Conservation (phyloP, 441 rosid genomes). For the Geranium incanum region DNA sequence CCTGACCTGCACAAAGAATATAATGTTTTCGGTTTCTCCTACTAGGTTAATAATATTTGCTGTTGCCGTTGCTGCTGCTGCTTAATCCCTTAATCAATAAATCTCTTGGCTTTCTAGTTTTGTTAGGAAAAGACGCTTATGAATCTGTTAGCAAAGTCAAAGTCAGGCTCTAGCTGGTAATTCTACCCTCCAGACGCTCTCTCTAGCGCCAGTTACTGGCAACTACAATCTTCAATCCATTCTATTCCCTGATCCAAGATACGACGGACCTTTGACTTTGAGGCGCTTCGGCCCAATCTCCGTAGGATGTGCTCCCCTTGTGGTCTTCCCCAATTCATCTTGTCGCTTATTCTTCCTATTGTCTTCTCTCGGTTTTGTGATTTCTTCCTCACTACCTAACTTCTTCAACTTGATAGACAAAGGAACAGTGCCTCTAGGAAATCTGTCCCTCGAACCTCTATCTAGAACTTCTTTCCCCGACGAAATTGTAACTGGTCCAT, state of each 20-base stretch:
- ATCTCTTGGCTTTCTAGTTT: conserved; percentile 27
- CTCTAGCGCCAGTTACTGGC: conserved; percentile 8
- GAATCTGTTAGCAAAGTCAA: conserved; percentile 6
- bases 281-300: conserved; percentile 74
- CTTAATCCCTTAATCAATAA: conserved; percentile 34
- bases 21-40: conserved; percentile 28
- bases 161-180: not conserved
- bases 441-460: conserved; percentile 30
- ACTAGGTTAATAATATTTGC: conserved; percentile 43
- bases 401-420: conserved; percentile 46
- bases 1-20: conserved; percentile 62
- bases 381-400: conserved; percentile 33
- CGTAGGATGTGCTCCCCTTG: conserved; percentile 33
- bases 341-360: conserved; percentile 34
- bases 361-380: conserved; percentile 31
- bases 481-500: conserved; percentile 26
- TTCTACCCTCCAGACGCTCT: not conserved
- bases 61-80: conserved; percentile 25
- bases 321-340: conserved; percentile 31
- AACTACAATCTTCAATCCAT: conserved; percentile 31
- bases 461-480: conserved; percentile 33
- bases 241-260: conserved; percentile 40
- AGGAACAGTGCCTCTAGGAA: conserved; percentile 31
- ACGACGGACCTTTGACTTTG: conserved; percentile 66
- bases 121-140: conserved; percentile 29